Percentiles rank a stretch among this genome's conserved stretches.
Conservation (phyloP, 225 moss, liverwort and hornwort genomes). For the Asterella californica region DNA sequence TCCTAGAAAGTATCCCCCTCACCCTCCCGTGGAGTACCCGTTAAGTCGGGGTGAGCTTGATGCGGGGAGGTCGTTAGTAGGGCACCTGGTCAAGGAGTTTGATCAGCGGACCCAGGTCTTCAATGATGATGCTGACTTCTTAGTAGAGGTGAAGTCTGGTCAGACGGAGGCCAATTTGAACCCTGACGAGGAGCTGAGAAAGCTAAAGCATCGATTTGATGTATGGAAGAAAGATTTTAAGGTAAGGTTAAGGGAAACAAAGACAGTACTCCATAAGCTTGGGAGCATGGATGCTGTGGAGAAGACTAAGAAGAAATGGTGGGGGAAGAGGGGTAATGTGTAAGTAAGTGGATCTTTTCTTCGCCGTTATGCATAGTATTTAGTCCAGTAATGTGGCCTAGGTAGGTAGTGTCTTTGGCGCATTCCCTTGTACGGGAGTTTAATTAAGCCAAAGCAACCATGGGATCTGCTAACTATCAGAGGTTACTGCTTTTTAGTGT, state of each 20-base stretch:
- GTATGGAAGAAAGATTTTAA: conserved; percentile 99
- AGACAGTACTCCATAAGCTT: conserved; percentile 85
- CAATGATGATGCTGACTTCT: conserved; percentile 89
- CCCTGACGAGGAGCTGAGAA: conserved; percentile 89
- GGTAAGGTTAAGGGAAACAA: conserved; percentile 87
- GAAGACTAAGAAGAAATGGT: conserved; percentile 94
- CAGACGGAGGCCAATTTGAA: conserved; percentile 87
- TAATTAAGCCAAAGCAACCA: conserved; percentile 7
- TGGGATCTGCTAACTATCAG: conserved; percentile 17
- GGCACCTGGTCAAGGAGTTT: conserved; percentile 87
- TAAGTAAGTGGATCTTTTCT: conserved; percentile 20
- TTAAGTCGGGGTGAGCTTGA: conserved; percentile 65
- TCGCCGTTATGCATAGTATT: conserved; percentile 23
- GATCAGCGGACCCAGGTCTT: conserved; percentile 98
- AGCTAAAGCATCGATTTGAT: conserved; percentile 82
- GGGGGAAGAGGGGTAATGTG: conserved; percentile 66
- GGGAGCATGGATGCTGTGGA: conserved; percentile 67
- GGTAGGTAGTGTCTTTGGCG: conserved; percentile 14
- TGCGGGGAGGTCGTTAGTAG: conserved; percentile 76
- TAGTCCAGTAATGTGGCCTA: conserved; percentile 9
- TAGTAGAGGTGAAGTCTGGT: conserved; percentile 96
- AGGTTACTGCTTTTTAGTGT: conserved; percentile 30
- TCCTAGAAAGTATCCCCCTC: conserved; percentile 65
- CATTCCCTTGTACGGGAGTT: conserved; percentile 24
- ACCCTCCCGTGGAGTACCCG: conserved; percentile 52